A percentile compares a stretch with the other conserved stretches of the same genome.
phyloP scores from a whole-genome alignment of 306 rosid genomes.

The Rosa chinensis region DNA sequence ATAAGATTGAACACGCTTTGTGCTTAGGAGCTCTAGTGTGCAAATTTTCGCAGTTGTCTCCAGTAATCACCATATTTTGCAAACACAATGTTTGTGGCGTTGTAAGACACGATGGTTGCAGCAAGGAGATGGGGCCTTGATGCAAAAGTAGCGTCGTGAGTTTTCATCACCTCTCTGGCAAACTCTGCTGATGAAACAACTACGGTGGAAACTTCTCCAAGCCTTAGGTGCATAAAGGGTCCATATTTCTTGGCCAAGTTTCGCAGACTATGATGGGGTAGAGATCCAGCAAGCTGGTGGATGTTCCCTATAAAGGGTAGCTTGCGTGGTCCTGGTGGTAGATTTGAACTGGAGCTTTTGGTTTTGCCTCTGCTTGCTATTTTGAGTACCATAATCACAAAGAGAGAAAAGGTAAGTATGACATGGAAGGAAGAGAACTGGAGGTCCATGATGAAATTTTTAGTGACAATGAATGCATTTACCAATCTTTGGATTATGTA shows the following conservation, averaged over 20 bases:
- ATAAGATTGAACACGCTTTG: constrained; percentile 41
- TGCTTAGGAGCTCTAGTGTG: constrained; percentile 36
- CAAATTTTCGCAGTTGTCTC: constrained; percentile 56
- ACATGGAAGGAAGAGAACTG: constrained; percentile 7
- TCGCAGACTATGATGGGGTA: constrained; percentile 18
- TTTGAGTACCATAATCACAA: constrained; percentile 13
- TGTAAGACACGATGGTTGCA: constrained; percentile 27
- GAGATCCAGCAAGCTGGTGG: constrained; percentile 23
- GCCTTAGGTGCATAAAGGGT: constrained; percentile 47
- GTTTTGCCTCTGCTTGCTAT: constrained; percentile 8
- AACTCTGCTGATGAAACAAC: constrained; percentile 47
- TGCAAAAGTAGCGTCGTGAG: constrained; percentile 40
- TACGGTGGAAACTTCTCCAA: constrained; percentile 40
- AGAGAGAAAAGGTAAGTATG: neutral
- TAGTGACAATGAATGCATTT: neutral
- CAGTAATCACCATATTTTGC: constrained; percentile 49
- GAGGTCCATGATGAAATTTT: constrained; percentile 8
- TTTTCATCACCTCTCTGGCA: constrained; percentile 43
- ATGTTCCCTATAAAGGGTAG: constrained; percentile 32
- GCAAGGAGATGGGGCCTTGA: constrained; percentile 32
- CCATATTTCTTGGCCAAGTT: constrained; percentile 41
- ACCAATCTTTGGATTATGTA: neutral
- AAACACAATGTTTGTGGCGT: constrained; percentile 19
- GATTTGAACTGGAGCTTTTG: neutral
- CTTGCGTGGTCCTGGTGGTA: constrained; percentile 31